Evolutionary conservation across 2,329 filamentous ascomycete species (phyloP), one percentile per base, ranked within the genome.

Genomic region (Calonectria pauciramosa): DNA sequence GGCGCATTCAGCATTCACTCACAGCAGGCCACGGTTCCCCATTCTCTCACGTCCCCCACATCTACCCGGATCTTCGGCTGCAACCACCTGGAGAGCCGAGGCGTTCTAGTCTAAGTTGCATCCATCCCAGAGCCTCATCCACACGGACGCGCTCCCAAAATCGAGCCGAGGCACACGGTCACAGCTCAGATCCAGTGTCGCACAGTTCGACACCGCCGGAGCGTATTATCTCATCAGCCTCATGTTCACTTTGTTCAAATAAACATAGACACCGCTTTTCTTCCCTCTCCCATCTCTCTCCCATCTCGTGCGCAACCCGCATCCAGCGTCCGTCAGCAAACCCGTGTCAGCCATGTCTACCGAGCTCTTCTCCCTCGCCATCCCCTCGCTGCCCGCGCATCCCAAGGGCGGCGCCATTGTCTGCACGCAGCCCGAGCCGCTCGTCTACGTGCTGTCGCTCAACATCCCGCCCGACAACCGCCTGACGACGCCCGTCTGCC

Each of bases 401-500:
- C 85, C 86, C 13, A 63, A 63, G 34, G 89, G 89, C 78, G 93
- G 93, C 81, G 85, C 85, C 77, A 90, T 96, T 76, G 86, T 89
- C 76, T 92, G 91, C 87, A 93, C 93, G 14, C 86, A 90, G 69
- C 92, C 93, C 1, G 84, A 87, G 18, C 87, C 90, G 5, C 83
- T 86, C 49, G 89, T 95, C 82, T 97, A 97, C 85, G 88, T 96
- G 30, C 88, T 96, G 36, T 94, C 93, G 32, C 94, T 95, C 84
- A 87, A 87, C 71, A 93, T 92, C 13, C 91, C 93, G 1, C 92
- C 93, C 1, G 95, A 97, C 86, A 97, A 96, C 86, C 91, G 95
- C 47, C 89, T 96, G 59, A 93, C 92, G 1, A 91, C 92, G 1
- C 86, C 89, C 49, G 94, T 96, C 81, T 93, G 93, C 86, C 87